A percentile compares a stretch with the other conserved stretches of the same genome.
Conservation (phyloP, 116 monocot genomes). For the Thalassia testudinum region DNA sequence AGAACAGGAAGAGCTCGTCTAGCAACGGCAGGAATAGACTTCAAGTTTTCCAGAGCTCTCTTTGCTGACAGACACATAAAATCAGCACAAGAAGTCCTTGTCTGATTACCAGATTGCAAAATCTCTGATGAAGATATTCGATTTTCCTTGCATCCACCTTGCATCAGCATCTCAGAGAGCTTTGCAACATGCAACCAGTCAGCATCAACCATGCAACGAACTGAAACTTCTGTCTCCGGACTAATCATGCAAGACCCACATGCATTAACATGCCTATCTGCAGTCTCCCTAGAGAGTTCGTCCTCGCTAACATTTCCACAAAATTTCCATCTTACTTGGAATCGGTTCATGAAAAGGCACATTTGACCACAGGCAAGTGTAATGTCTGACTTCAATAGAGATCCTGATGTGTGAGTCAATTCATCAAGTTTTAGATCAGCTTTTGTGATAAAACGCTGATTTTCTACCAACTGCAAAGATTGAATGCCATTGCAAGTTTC, state of each 20-base stretch:
- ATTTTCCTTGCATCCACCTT: conserved; percentile 3
- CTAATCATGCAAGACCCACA: conserved; percentile 34
- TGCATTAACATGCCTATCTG: background rate
- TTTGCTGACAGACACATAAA: conserved; percentile 32
- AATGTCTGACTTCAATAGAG: conserved; percentile 9
- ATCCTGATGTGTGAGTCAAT: no score
- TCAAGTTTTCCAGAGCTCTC: conserved; percentile 46
- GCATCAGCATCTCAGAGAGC: conserved; percentile 14
- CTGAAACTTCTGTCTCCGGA: conserved; percentile 6
- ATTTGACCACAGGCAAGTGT: conserved; percentile 30
- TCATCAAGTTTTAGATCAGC: conserved; percentile 11
- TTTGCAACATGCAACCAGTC: conserved; percentile 85
- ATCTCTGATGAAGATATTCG: conserved; percentile 2
- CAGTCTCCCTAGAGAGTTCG: background rate
- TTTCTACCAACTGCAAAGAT: conserved; percentile 49
- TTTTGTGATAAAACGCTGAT: conserved; percentile 28
- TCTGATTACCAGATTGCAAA: no score
- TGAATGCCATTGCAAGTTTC: conserved; percentile 37
- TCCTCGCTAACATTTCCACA: conserved; percentile 6
- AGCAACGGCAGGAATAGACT: conserved; percentile 65
- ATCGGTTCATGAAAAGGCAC: conserved; percentile 70
- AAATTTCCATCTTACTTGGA: conserved; percentile 53
- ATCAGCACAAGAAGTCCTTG: conserved; percentile 1
- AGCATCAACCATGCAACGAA: conserved; percentile 82
- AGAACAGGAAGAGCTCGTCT: conserved; percentile 78